Evolutionary conservation across 495 filamentous ascomycete genomes (phyloP).

Genomic region (Penicillium salamii): DNA sequence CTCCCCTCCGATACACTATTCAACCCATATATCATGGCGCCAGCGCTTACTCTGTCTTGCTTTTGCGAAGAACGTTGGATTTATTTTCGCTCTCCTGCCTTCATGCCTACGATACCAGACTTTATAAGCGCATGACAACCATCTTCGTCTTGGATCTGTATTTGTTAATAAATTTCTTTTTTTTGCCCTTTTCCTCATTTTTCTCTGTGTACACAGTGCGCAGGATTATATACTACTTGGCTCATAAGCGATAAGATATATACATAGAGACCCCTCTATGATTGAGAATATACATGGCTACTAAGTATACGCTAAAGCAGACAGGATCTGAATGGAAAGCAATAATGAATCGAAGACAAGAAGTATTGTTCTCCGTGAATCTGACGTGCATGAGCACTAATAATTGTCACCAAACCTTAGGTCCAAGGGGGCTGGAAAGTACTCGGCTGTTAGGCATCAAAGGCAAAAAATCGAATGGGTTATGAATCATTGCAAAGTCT

Average conservation of each 20-base stretch:
- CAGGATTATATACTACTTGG: too few relatives aligned
- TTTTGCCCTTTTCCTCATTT: slow-evolving; percentile 1
- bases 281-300: too few relatives aligned
- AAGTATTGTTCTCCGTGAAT: too few relatives aligned
- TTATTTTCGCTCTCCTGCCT: slow-evolving; percentile 9
- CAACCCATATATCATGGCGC: slow-evolving; percentile 27
- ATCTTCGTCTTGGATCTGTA: slow-evolving; percentile 34
- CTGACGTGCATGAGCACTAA: too few relatives aligned
- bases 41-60: slow-evolving; percentile 17
- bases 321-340: too few relatives aligned
- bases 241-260: too few relatives aligned
- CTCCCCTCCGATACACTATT: slow-evolving; percentile 16
- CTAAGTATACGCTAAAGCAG: too few relatives aligned
- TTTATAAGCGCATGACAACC: slow-evolving; percentile 30
- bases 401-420: not conserved
- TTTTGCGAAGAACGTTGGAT: slow-evolving; percentile 2
- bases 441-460: not conserved
- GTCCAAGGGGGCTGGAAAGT: not conserved
- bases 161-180: slow-evolving; percentile 29
- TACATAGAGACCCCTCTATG: too few relatives aligned
- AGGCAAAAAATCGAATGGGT: not conserved
- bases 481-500: slow-evolving; percentile 1
- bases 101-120: slow-evolving; percentile 35
- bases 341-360: too few relatives aligned
- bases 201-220: not conserved